A percentile compares a stretch with the other conserved stretches of the same genome.
Conservation (phyloP, 1,284 basidiomycete species). For the Meira nashicola region DNA sequence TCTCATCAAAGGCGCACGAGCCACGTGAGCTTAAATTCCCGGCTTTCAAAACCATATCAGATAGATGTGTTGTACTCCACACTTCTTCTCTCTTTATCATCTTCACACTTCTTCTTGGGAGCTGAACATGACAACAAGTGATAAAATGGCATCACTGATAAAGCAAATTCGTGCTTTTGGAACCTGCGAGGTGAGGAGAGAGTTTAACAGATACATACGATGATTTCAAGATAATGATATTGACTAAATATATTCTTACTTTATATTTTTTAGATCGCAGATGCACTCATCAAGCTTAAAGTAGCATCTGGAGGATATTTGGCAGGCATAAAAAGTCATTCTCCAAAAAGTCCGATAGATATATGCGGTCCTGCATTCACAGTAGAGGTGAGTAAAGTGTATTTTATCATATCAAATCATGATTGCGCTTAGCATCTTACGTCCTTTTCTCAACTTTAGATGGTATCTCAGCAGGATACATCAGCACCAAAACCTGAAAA, state of each 20-base stretch:
- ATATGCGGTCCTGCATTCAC: conserved; percentile 76
- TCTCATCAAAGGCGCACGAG: neutral
- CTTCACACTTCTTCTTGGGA: neutral
- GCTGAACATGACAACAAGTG: neutral
- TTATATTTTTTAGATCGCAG: conserved; percentile 66
- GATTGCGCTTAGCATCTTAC: neutral
- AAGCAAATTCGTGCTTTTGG: neutral
- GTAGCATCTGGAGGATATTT: conserved; percentile 71
- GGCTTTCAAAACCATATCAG: neutral
- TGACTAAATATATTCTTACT: neutral
- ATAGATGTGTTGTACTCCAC: neutral
- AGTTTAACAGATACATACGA: too few species aligned
- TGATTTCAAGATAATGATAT: neutral
- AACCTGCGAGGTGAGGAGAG: conserved; percentile 14
- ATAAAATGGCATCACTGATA: neutral
- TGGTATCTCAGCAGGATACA: conserved; percentile 66
- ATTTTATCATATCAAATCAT: neutral
- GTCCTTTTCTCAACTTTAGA: conserved; percentile 43
- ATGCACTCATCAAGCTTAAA: conserved; percentile 81
- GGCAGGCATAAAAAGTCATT: conserved; percentile 68
- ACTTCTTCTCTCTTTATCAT: too few species aligned
- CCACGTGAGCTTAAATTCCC: neutral
- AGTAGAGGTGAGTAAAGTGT: conserved; percentile 59
- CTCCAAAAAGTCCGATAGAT: conserved; percentile 51
- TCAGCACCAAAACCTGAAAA: conserved; percentile 64